These are phyloP conservation scores for Lipomyces orientalis DNA, from an alignment of 805 yeast species.

Conservation along the genomic window DNA sequence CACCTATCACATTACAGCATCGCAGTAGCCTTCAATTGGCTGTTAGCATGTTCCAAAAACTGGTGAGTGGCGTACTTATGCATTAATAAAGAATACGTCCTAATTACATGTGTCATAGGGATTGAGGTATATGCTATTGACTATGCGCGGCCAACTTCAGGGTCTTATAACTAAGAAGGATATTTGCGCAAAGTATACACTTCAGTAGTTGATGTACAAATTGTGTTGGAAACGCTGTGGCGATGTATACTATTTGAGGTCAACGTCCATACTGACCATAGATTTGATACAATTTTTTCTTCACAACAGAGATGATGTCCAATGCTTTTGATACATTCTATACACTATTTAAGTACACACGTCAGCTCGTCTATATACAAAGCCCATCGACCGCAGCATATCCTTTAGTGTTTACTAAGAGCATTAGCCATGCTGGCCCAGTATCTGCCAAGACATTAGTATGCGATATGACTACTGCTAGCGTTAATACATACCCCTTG, in stretches of 20 bases:
- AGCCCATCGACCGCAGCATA: not conserved
- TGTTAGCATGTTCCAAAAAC: conserved; percentile 49
- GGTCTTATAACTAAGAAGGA: conserved; percentile 51
- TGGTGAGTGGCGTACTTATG: conserved; percentile 32
- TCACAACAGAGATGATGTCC: not conserved
- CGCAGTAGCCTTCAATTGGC: conserved; percentile 47
- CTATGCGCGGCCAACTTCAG: conserved; percentile 42
- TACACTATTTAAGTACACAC: not conserved
- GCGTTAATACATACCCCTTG: conserved; percentile 49
- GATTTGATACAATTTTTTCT: not conserved
- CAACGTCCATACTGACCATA: not conserved
- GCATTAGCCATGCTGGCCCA: not conserved
- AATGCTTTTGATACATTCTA: not conserved
- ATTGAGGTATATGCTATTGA: conserved; percentile 45
- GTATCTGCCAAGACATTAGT: not conserved
- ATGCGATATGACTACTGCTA: not conserved
- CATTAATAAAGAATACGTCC: not conserved
- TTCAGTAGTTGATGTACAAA: not conserved
- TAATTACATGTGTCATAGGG: conserved; percentile 40
- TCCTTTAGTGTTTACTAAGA: not conserved
- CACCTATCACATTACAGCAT: conserved; percentile 45
- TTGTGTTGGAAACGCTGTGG: not conserved
- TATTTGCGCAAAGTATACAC: conserved; percentile 33
- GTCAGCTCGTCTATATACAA: not conserved
- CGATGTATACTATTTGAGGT: not conserved